These are phyloP conservation scores for Neocucurbitaria cava DNA, from an alignment of 2,329 filamentous ascomycete genomes.

Conservation along the genomic window DNA sequence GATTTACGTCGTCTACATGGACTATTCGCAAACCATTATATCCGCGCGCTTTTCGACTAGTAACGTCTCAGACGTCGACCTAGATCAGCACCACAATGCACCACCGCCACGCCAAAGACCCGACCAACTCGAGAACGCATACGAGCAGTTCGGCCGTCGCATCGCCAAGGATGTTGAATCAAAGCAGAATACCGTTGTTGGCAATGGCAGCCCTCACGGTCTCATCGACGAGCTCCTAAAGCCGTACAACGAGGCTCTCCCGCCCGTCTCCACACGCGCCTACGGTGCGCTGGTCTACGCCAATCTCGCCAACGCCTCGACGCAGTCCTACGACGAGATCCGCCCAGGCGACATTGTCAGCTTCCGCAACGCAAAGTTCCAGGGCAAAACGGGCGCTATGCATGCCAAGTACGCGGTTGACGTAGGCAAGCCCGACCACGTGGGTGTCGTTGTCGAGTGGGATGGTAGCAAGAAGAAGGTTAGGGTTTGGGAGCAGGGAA, in stretches of 20 bases:
- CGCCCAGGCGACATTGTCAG: constrained; percentile 90
- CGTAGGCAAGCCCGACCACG: constrained; percentile 87
- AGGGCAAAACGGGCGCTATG: constrained; percentile 94
- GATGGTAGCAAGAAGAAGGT: constrained; percentile 99
- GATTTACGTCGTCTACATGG: constrained; percentile 87
- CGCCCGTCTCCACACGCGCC: constrained; percentile 83
- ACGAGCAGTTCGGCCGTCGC: constrained; percentile 78
- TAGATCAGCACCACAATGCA: constrained; percentile 86
- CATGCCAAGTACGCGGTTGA: constrained; percentile 91
- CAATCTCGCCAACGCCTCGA: constrained; percentile 93
- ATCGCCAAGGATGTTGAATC: constrained; percentile 74
- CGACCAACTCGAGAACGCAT: constrained; percentile 89
- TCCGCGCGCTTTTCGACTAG: constrained; percentile 79
- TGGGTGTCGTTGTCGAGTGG: constrained; percentile 93
- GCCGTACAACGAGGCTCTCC: constrained; percentile 74
- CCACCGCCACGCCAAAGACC: constrained; percentile 84
- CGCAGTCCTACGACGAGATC: constrained; percentile 90
- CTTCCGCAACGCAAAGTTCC: constrained; percentile 90
- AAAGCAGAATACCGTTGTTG: constrained; percentile 81
- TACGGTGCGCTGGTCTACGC: constrained; percentile 94
- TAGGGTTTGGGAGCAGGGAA: constrained; percentile 90
- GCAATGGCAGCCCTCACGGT: constrained; percentile 80
- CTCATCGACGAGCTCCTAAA: constrained; percentile 81
- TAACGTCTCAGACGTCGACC: constrained; percentile 72
- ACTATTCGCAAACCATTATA: constrained; percentile 94